phyloP scores from a whole-genome alignment of 306 rosid genomes.

The peach (Prunus persica) region DNA sequence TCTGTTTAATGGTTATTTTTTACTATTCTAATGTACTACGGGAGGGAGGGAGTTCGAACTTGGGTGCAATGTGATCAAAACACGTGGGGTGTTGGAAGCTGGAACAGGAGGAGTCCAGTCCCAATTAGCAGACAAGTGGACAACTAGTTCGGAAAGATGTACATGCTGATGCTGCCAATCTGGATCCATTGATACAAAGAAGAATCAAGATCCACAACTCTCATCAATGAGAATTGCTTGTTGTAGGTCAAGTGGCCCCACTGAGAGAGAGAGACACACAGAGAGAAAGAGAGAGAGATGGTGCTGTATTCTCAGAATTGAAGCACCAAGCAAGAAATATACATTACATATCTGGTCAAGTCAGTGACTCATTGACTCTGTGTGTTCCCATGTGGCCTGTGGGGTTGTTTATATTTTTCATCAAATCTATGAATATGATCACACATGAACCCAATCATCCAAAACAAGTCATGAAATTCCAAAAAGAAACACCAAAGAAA shows the following conservation, averaged over 20 bases:
- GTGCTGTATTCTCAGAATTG: conserved; percentile 5
- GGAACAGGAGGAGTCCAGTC: conserved; percentile 26
- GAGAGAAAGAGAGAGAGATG: neutral
- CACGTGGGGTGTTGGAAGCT: conserved; percentile 53
- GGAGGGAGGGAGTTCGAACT: neutral
- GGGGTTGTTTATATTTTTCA: neutral
- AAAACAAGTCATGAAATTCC: conserved; percentile 33
- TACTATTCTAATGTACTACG: too few species aligned
- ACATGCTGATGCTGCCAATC: neutral
- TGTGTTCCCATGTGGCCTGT: neutral
- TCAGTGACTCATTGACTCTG: neutral
- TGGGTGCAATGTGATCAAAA: neutral
- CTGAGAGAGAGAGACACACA: neutral
- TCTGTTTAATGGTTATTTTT: too few species aligned
- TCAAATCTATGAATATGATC: neutral
- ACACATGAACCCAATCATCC: conserved; percentile 30
- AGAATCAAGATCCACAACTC: conserved; percentile 23
- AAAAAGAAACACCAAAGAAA: conserved; percentile 40
- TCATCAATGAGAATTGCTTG: neutral
- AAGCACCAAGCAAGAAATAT: neutral
- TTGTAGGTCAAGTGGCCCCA: conserved; percentile 15
- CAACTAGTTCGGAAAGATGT: neutral
- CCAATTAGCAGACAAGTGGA: conserved; percentile 20
- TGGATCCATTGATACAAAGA: neutral
- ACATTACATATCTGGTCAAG: neutral